These are phyloP conservation scores for Chlamydomonas applanata DNA, from an alignment of 139 green algal genomes.

Conservation along the genomic window DNA sequence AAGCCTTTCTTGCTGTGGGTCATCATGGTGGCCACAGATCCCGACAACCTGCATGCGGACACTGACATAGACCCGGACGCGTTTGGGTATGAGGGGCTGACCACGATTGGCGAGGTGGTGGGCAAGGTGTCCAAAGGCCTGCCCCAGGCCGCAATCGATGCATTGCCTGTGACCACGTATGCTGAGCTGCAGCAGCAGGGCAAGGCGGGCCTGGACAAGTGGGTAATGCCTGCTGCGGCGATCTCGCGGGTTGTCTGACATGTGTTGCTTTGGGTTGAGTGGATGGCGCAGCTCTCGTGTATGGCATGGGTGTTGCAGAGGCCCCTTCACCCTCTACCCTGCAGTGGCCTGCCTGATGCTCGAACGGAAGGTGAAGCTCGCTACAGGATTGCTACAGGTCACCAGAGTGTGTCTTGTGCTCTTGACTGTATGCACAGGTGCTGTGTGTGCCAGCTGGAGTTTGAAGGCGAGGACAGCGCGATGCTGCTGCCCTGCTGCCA, in stretches of 20 bases:
- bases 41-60: not conserved
- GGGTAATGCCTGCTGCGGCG: too few species aligned
- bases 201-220: too few species aligned
- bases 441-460: slow-evolving; percentile 33
- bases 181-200: not conserved
- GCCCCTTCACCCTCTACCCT: too few species aligned
- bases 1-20: not conserved
- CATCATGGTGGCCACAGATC: not conserved
- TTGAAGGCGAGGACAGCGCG: slow-evolving; percentile 25
- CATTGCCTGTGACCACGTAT: not conserved
- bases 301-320: too few species aligned
- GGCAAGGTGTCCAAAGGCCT: slow-evolving; percentile 25
- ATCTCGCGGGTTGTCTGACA: too few species aligned
- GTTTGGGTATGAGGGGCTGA: not conserved
- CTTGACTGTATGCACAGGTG: slow-evolving; percentile 8
- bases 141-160: not conserved
- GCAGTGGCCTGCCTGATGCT: too few species aligned
- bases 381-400: too few species aligned
- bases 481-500: slow-evolving; percentile 22
- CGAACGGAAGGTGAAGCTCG: too few species aligned
- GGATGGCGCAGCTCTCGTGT: too few species aligned
- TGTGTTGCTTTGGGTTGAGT: too few species aligned
- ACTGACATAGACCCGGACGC: not conserved
- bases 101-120: slow-evolving; percentile 1
- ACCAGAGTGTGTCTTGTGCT: not conserved